A percentile compares a stretch with the other conserved stretches of the same genome.
These are phyloP conservation scores for Neurospora sp. DNA, from an alignment of 495 filamentous ascomycete species.

Conservation along the genomic window DNA sequence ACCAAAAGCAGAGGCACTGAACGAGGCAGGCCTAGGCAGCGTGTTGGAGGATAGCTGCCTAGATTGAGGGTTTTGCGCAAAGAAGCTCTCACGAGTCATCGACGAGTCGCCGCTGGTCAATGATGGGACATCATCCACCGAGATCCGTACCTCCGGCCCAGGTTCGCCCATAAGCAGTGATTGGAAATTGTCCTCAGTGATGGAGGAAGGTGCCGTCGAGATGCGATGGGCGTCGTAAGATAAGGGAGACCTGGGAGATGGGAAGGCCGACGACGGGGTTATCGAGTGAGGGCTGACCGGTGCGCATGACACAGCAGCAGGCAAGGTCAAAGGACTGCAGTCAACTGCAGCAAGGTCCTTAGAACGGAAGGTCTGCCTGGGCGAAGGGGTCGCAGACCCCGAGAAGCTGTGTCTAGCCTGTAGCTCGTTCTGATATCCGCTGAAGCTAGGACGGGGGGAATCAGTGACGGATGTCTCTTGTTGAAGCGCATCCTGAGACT, in stretches of 20 bases:
- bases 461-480: conserved; percentile 3
- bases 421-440: background rate
- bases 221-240: conserved; percentile 62
- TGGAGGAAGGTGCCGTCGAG: conserved; percentile 60
- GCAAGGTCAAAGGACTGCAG: conserved; percentile 35
- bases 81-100: conserved; percentile 56
- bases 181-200: conserved; percentile 57
- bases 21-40: conserved; percentile 51
- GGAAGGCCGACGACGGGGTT: conserved; percentile 45
- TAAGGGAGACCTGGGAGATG: conserved; percentile 48
- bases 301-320: conserved; percentile 30
- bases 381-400: conserved; percentile 48
- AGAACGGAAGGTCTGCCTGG: conserved; percentile 42
- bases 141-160: conserved; percentile 56
- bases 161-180: conserved; percentile 53
- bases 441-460: conserved; percentile 10
- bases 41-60: conserved; percentile 24
- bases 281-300: conserved; percentile 44
- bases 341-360: conserved; percentile 46
- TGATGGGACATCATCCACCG: conserved; percentile 80
- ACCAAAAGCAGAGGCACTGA: conserved; percentile 54
- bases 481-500: background rate
- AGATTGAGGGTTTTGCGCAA: conserved; percentile 23
- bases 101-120: conserved; percentile 80
- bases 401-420: conserved; percentile 15